Percentiles rank a stretch among this genome's conserved stretches.
Evolutionary conservation across 129 eudicot genomes (phyloP).

Genomic region (Saposhnikovia divaricata): DNA sequence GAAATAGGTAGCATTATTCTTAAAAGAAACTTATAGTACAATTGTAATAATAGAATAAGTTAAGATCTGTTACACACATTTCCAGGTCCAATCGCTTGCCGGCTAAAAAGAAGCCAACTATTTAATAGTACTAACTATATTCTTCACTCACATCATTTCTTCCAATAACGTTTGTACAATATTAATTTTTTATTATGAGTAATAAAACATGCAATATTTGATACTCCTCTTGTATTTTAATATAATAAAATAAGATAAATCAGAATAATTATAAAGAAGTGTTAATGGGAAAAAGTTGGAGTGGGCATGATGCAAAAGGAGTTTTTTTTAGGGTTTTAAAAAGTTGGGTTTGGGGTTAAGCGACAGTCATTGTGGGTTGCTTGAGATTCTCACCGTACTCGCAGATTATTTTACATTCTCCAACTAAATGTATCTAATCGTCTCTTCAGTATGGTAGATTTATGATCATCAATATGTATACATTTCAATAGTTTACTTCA

Average conservation of each 20-base stretch:
- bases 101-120: conserved; percentile 16
- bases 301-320: neutral
- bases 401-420: neutral
- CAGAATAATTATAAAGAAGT: neutral
- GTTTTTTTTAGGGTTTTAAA: neutral
- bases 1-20: too few relatives aligned
- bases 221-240: neutral
- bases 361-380: neutral
- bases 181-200: neutral
- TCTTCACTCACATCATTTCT: neutral
- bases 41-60: neutral
- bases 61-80: conserved; percentile 6
- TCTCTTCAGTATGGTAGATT: too few relatives aligned
- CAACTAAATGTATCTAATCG: too few relatives aligned
- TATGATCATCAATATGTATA: too few relatives aligned
- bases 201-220: neutral
- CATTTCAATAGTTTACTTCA: too few relatives aligned
- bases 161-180: neutral
- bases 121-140: neutral
- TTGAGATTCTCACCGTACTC: neutral
- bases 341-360: neutral
- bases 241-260: neutral
- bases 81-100: conserved; percentile 9
- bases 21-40: neutral
- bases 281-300: neutral